Evolutionary conservation across 2,329 filamentous ascomycete genomes (phyloP), one percentile per base, ranked within the genome.

Genomic region (Hansfordia pulvinata): DNA sequence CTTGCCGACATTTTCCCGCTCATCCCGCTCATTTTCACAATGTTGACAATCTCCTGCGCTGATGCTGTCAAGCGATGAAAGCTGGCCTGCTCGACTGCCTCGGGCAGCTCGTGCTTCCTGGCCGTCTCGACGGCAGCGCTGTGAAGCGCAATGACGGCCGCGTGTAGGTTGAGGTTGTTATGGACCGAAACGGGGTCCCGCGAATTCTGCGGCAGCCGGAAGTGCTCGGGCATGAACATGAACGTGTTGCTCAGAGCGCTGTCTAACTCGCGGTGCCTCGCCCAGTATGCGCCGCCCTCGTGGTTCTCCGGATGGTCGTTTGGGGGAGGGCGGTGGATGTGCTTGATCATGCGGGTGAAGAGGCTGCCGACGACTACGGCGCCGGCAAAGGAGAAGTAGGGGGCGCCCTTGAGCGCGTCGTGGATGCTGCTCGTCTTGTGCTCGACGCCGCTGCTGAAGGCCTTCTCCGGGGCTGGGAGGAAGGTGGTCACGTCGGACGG

Each of bases 111-210:
- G 43, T 86, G 64, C 41, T 75, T 76, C 29, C 85, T 77, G 1
- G 78, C 78, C 44, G 81, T 86, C 52, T 86, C 83, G 7, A 90
- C 75, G 2, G 86, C 85, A 2, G 83, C 81, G 49, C 92, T 83
- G 43, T 94, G 86, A 5, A 94, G 60, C 46, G 83, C 92, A 28
- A 94, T 93, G 7, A 80, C 70, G 2, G 82, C 78, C 1, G 85
- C 84, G 43, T 94, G 86, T 3, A 94, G 69, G 43, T 82, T 85
- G 60, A 94, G 77, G 36, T 93, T 93, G 26, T 76, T 63, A 45
- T 93, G 86, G 1, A 93, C 66, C 6, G 83, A 72, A 23, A 81
- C 75, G 1, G 77, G 64, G 38, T 93, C 70, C 20, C 65, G 60
- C 27, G 82, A 54, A 9, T 76, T 75, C 15, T 60, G 54, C 0